Base-by-base conservation (phyloP, 495 filamentous ascomycete genomes). In the Penicillium antarcticum region DNA sequence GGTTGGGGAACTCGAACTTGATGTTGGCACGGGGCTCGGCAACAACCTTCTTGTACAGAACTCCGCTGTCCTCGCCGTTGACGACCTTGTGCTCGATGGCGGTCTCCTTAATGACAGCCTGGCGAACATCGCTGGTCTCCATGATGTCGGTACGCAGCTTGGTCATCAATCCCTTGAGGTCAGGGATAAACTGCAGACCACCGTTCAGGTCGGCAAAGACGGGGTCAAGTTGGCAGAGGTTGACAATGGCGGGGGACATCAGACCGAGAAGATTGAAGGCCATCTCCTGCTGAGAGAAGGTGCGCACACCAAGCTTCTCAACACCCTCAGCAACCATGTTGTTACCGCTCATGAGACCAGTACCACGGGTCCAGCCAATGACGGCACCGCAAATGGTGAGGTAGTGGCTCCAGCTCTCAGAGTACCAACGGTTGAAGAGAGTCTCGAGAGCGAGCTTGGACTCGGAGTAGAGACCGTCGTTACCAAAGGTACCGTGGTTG, bases 211-310 rank as follows among this genome's bases (percentile, higher is more conserved):
- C 94, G 43, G 95, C 94, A 69, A 88, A 97, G 48, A 99, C 90
- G 4, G 94, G 94, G 65, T 99, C 92, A 24, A 82, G 77, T 71
- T 99, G 94, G 77, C 95, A 97, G 26, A 99, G 82, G 62, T 97
- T 91, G 58, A 95, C 92, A 53, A 99, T 88, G 19, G 86, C 81
- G 8, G 94, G 91, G 4, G 92, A 84, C 94, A 99, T 97, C 41
- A 99, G 83, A 48, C 94, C 92, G 33, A 99, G 84, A 46, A 99
- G 74, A 70, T 97, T 99, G 80, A 99, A 97, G 3, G 94, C 94
- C 94, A 99, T 99, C 71, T 99, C 94, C 60, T 95, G 90, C 74
- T 97, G 95, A 14, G 92, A 97, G 76, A 99, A 99, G 4, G 94
- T 99, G 55, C 95, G 89, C 13, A 97, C 95, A 62, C 94, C 94